Evolutionary conservation across 2,329 filamentous ascomycete species (phyloP), one percentile per base, ranked within the genome.

Genomic region (Ophiostoma populinum): DNA sequence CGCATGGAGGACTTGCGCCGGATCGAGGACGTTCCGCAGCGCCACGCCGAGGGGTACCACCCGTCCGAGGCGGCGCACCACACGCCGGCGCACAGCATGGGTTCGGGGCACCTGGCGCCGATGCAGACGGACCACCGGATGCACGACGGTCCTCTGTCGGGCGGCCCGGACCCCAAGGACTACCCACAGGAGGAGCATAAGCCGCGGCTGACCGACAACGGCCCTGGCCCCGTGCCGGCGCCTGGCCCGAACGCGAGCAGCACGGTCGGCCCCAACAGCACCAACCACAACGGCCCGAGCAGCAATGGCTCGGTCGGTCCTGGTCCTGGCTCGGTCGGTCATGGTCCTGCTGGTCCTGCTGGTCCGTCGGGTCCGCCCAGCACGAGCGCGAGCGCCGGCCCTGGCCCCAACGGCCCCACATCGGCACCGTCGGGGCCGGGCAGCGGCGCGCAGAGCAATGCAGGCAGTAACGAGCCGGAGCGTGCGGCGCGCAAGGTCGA

Each of bases 1-100:
- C 72, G 77, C 24, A 51, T 50, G 3, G 67, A 73, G 22, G 59
- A 63, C 16, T 58, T 63, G 45, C 63, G 67, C 24, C 58, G 66
- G 19, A 54, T 52, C 6, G 69, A 74, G 20, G 67, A 37, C 5
- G 24, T 33, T 20, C 36, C 34, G 19, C 36, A 70, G 42, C 68
- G 67, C 21, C 77, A 75, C 42, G 80, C 19, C 5, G 25, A 90
- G 35, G 75, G 67, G 37, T 93, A 94, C 49, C 82, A 94, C 52
- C 85, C 87, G 5, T 93, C 86, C 1, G 85, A 94, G 54, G 82
- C 83, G 36, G 85, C 86, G 3, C 86, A 93, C 50, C 86, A 92
- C 50, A 76, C 77, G 17, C 75, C 65, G 21, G 68, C 67, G 31
- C 75, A 66, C 47, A 58, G 68, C 13, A 62, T 75, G 13, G 62